Conservation (phyloP, 768 basidiomycete species). For the Mycena alexandri region DNA sequence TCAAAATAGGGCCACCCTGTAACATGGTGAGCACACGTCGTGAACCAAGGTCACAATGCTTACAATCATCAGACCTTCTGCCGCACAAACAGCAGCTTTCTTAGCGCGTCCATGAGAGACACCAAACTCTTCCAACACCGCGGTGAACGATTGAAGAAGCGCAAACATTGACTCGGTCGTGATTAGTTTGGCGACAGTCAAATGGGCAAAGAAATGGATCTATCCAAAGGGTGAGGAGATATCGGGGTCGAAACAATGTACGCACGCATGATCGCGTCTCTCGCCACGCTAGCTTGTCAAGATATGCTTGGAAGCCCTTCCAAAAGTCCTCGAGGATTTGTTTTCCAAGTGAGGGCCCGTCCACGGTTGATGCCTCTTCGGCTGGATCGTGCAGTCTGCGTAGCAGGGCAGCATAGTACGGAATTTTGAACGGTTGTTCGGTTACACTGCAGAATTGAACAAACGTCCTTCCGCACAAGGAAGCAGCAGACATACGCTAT, state of each 20-base stretch:
- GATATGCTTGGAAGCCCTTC: slow-evolving; percentile 89
- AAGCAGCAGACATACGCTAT: slow-evolving; percentile 63
- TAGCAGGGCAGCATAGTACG: slow-evolving; percentile 87
- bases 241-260: background rate
- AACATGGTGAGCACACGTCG: slow-evolving; percentile 12
- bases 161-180: slow-evolving; percentile 83
- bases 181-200: slow-evolving; percentile 82
- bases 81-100: slow-evolving; percentile 83
- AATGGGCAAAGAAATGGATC: slow-evolving; percentile 95
- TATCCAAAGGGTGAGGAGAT: slow-evolving; percentile 47
- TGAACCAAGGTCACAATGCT: slow-evolving; percentile 34
- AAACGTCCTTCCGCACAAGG: slow-evolving; percentile 1
- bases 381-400: slow-evolving; percentile 69
- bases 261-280: slow-evolving; percentile 86
- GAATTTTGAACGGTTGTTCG: slow-evolving; percentile 95
- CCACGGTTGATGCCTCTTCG: slow-evolving; percentile 48
- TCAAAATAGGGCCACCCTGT: slow-evolving; percentile 78
- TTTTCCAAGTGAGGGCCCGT: slow-evolving; percentile 68
- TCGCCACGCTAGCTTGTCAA: slow-evolving; percentile 93
- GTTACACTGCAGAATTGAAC: slow-evolving; percentile 67
- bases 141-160: slow-evolving; percentile 85
- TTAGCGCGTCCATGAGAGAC: slow-evolving; percentile 89
- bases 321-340: slow-evolving; percentile 89
- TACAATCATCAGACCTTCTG: slow-evolving; percentile 84
- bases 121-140: slow-evolving; percentile 91